A percentile compares a stretch with the other conserved stretches of the same genome.
Conservation (phyloP, 306 rosid species). For the Alnus rubra region DNA sequence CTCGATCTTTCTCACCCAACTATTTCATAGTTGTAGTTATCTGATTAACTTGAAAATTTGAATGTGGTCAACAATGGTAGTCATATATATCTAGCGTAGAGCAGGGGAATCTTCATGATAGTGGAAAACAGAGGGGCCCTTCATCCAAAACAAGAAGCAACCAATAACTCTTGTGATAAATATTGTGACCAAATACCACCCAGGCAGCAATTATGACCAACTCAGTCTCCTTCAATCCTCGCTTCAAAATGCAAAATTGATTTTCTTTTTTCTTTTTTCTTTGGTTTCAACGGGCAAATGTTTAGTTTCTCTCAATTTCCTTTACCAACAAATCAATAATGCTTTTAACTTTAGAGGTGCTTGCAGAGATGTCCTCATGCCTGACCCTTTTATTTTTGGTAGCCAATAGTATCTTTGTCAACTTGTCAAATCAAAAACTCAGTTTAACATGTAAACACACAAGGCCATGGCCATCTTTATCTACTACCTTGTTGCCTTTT, state of each 20-base stretch:
- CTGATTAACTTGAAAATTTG: slow-evolving; percentile 5
- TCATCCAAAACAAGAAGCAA: slow-evolving; percentile 23
- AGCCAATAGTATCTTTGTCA: neutral
- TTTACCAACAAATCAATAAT: neutral
- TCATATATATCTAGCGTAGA: slow-evolving; percentile 36
- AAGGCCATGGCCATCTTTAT: slow-evolving; percentile 13
- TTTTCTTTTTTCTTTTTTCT: neutral
- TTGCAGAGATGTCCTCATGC: neutral
- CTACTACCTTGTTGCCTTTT: slow-evolving; percentile 13
- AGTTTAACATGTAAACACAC: slow-evolving; percentile 23
- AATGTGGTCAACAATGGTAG: slow-evolving; percentile 42
- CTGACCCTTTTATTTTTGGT: too few species aligned
- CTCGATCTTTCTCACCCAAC: too few species aligned
- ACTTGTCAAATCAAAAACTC: slow-evolving; percentile 19
- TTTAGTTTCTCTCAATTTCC: too few species aligned
- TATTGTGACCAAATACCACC: slow-evolving; percentile 8
- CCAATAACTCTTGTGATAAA: slow-evolving; percentile 15
- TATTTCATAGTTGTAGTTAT: slow-evolving; percentile 18
- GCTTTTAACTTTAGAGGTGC: neutral
- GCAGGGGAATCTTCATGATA: slow-evolving; percentile 19
- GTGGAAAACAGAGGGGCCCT: slow-evolving; percentile 34
- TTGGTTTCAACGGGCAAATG: neutral
- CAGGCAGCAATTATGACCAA: slow-evolving; percentile 22
- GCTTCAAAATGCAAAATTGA: slow-evolving; percentile 1
- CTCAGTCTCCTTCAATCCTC: slow-evolving; percentile 26